Evolutionary conservation across 23 red algal genomes (phyloP).

Genomic region (Porphyridium purpureum): DNA sequence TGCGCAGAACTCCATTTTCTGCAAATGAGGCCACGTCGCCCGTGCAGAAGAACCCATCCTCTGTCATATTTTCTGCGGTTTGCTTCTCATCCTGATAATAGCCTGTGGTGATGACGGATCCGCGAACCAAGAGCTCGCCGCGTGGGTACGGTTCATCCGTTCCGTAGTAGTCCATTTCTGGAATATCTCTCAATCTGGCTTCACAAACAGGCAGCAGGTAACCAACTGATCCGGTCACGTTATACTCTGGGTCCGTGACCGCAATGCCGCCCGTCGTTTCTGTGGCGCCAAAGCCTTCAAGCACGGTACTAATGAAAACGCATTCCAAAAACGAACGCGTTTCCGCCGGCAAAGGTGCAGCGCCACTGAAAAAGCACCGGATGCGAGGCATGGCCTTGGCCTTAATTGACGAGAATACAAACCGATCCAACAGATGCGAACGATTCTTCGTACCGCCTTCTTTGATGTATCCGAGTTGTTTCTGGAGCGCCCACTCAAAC

Average conservation of each 20-base stretch:
- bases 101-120: slow-evolving; percentile 11
- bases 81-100: slow-evolving; percentile 37
- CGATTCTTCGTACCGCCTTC: too few species aligned
- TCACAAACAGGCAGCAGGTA: slow-evolving; percentile 17
- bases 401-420: slow-evolving; percentile 11
- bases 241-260: background rate
- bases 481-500: slow-evolving; percentile 15
- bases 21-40: slow-evolving; percentile 22
- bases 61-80: slow-evolving; percentile 14
- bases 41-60: slow-evolving; percentile 31
- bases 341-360: slow-evolving; percentile 14
- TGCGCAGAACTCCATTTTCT: slow-evolving; percentile 16
- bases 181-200: slow-evolving; percentile 22
- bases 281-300: background rate
- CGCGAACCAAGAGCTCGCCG: slow-evolving; percentile 33
- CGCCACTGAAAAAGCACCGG: slow-evolving; percentile 15
- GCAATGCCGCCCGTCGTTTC: background rate
- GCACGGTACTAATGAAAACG: background rate
- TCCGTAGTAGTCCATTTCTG: slow-evolving; percentile 29
- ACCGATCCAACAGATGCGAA: slow-evolving; percentile 12
- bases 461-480: slow-evolving; percentile 7
- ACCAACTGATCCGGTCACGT: slow-evolving; percentile 3
- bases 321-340: background rate
- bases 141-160: slow-evolving; percentile 41
- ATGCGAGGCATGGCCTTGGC: slow-evolving; percentile 11